A percentile compares a stretch with the other conserved stretches of the same genome.
Evolutionary conservation across 1,139 yeast species (phyloP).

Genomic region (Lodderomyces orthopsilosis): DNA sequence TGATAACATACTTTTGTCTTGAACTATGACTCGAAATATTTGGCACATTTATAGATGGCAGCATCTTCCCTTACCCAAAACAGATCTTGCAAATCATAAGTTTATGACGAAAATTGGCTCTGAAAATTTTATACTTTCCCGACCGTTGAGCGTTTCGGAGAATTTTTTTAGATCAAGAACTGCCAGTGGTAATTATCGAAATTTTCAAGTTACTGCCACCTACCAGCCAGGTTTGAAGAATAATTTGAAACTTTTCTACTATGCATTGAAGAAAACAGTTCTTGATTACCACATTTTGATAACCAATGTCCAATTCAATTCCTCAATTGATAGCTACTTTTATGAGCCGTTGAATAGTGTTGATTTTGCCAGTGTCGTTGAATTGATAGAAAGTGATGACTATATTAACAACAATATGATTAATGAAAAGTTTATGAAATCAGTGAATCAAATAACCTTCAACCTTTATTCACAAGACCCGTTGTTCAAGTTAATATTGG

Average conservation of each 20-base stretch:
- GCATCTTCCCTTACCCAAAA: no score
- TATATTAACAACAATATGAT: constrained; percentile 20
- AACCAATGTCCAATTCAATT: constrained; percentile 27
- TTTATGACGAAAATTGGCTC: neutral
- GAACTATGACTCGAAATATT: no score
- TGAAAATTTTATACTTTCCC: constrained; percentile 6
- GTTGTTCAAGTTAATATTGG: constrained; percentile 29
- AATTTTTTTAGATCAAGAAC: constrained; percentile 37
- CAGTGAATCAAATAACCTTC: constrained; percentile 23
- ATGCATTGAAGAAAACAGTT: constrained; percentile 32
- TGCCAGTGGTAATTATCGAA: constrained; percentile 26
- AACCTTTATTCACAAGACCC: constrained; percentile 26
- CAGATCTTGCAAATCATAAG: no score
- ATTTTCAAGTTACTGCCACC: constrained; percentile 36
- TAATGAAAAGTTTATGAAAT: constrained; percentile 29
- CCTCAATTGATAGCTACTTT: constrained; percentile 13
- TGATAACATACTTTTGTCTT: no score
- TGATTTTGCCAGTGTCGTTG: constrained; percentile 26
- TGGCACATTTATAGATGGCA: no score
- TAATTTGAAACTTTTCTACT: constrained; percentile 17
- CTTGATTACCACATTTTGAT: constrained; percentile 35
- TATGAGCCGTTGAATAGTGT: constrained; percentile 26
- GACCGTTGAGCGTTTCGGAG: constrained; percentile 35
- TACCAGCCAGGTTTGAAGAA: constrained; percentile 24
- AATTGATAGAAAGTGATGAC: constrained; percentile 11